Evolutionary conservation across 1,284 basidiomycete genomes (phyloP).

Genomic region (Apiotrichum mycotoxinovorans): DNA sequence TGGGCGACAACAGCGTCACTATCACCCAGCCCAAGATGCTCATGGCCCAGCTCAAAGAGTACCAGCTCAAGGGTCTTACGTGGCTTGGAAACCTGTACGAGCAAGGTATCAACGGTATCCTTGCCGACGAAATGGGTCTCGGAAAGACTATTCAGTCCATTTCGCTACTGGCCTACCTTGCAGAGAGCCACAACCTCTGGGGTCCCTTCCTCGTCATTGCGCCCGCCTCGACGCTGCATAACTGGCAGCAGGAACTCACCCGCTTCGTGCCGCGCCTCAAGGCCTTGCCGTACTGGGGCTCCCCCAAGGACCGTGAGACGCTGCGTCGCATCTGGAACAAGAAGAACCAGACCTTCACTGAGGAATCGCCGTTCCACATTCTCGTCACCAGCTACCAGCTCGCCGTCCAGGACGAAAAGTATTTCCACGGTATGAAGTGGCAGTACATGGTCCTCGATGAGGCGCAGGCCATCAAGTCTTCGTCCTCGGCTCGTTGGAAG

Average conservation of each 20-base stretch:
- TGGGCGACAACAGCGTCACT: conserved; percentile 78
- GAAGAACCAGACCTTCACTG: conserved; percentile 92
- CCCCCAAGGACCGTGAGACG: conserved; percentile 91
- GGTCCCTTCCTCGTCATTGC: conserved; percentile 99
- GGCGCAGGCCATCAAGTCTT: conserved; percentile 99
- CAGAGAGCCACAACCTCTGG: conserved; percentile 98
- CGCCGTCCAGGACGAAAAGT: conserved; percentile 94
- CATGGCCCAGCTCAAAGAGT: conserved; percentile 95
- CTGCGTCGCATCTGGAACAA: conserved; percentile 98
- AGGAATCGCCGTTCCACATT: conserved; percentile 94
- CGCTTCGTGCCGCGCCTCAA: conserved; percentile 93
- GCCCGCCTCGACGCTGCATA: conserved; percentile 95
- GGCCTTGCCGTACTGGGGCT: conserved; percentile 97
- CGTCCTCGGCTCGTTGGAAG: conserved; percentile 96
- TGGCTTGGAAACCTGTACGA: conserved; percentile 98
- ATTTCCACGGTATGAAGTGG: conserved; percentile 97
- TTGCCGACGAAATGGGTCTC: conserved; percentile 98
- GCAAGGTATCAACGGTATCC: conserved; percentile 97
- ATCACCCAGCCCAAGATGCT: conserved; percentile 94
- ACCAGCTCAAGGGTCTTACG: conserved; percentile 96
- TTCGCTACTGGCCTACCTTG: conserved; percentile 91
- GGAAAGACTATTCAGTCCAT: conserved; percentile 99
- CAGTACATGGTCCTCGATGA: conserved; percentile 99
- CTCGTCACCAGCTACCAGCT: conserved; percentile 97
- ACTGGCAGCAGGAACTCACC: conserved; percentile 98